A percentile compares a stretch with the other conserved stretches of the same genome.
phyloP scores from a whole-genome alignment of 176 grass and related monocot species.

The Eleusine indica region DNA sequence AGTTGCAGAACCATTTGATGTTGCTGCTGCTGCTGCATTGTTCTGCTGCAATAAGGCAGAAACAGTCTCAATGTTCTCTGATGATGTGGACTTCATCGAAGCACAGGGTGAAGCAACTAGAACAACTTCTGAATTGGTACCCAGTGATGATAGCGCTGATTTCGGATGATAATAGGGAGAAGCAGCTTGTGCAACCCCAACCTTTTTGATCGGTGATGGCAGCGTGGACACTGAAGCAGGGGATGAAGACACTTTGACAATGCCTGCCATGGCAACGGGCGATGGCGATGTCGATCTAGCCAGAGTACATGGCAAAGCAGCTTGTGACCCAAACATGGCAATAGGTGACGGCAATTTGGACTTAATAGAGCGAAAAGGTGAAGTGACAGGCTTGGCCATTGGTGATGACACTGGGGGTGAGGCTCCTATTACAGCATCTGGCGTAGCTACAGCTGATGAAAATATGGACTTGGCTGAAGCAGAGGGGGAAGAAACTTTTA shows the following conservation, averaged over 20 bases:
- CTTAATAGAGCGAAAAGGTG: neutral
- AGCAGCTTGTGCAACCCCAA: neutral
- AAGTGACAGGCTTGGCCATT: neutral
- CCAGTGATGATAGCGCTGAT: neutral
- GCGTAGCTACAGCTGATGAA: neutral
- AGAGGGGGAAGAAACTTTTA: neutral
- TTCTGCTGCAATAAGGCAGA: conserved; percentile 2
- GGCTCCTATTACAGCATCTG: neutral
- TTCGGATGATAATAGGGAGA: neutral
- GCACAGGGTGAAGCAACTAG: neutral
- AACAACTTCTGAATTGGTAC: neutral
- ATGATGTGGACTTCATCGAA: neutral
- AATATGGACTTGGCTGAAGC: neutral
- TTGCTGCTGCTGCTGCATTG: neutral
- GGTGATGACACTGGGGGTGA: neutral
- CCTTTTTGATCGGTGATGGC: neutral
- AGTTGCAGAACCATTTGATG: neutral
- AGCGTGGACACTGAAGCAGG: neutral
- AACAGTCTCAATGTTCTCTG: neutral
- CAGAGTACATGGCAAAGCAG: neutral
- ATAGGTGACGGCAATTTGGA: neutral
- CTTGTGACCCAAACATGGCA: neutral
- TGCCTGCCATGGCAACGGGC: neutral
- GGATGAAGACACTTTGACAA: neutral
- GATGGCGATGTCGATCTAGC: neutral